Conservation (phyloP, 352 stramenopile genomes). For the Phytopythium litorale region DNA sequence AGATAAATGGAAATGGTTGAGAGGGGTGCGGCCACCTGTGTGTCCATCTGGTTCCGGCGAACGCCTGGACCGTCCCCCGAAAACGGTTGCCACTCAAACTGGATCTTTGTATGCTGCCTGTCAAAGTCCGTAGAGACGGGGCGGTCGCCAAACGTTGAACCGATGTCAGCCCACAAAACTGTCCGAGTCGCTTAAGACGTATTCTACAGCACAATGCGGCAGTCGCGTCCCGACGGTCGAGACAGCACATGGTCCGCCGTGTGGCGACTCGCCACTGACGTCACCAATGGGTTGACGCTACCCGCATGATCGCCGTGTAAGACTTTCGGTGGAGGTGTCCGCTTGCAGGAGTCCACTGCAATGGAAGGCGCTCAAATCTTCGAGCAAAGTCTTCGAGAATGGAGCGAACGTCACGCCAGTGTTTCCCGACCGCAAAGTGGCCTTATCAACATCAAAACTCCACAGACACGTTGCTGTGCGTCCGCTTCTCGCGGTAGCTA, state of each 20-base stretch:
- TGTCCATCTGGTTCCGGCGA: too few relatives aligned
- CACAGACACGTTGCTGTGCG: conserved; percentile 50
- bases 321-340: too few relatives aligned
- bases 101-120: background rate
- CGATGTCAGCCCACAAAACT: background rate
- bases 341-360: too few relatives aligned
- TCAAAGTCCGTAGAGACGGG: background rate
- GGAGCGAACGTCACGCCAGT: too few relatives aligned
- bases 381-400: too few relatives aligned
- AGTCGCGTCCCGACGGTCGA: background rate
- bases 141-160: background rate
- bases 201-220: background rate
- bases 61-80: too few relatives aligned
- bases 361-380: too few relatives aligned
- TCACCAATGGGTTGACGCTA: too few relatives aligned
- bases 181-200: background rate
- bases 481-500: conserved; percentile 39
- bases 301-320: too few relatives aligned
- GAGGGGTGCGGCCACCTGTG: too few relatives aligned
- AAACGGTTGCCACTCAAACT: too few relatives aligned
- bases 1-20: too few relatives aligned
- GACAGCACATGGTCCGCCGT: background rate
- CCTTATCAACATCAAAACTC: conserved; percentile 35
- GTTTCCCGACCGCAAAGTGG: background rate
- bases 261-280: conserved; percentile 5